Percentiles rank a stretch among this genome's conserved stretches.
phyloP scores from a whole-genome alignment of 78 protist genomes.

The Emiliania huxleyi region DNA sequence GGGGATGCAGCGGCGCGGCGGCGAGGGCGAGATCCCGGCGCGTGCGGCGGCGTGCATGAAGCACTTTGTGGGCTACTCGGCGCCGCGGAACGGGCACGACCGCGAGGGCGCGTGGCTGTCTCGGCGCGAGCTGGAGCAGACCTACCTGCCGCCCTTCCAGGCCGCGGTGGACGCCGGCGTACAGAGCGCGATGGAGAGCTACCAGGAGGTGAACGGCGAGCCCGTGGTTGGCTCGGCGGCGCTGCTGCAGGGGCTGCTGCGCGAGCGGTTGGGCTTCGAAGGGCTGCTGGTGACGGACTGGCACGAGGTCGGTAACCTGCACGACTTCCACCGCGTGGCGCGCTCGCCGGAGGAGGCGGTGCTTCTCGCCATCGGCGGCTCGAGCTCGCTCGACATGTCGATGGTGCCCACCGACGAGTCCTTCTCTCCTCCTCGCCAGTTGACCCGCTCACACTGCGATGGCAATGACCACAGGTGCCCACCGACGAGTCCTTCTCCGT shows the following conservation, averaged over 20 bases:
- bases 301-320: constrained; percentile 64
- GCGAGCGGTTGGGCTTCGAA: constrained; percentile 61
- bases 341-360: too few species aligned
- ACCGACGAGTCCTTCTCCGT: too few species aligned
- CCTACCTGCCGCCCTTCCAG: constrained; percentile 52
- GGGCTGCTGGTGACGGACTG: constrained; percentile 67
- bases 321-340: too few species aligned
- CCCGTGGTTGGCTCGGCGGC: constrained; percentile 54
- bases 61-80: constrained; percentile 63
- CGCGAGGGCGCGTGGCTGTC: constrained; percentile 62
- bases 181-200: constrained; percentile 53
- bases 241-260: constrained; percentile 43
- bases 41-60: too few species aligned
- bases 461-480: too few species aligned
- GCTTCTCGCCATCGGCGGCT: too few species aligned
- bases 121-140: constrained; percentile 46
- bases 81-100: constrained; percentile 64
- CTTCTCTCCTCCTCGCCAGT: too few species aligned
- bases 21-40: too few species aligned
- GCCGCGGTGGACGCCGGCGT: constrained; percentile 55
- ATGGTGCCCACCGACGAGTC: too few species aligned
- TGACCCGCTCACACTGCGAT: too few species aligned
- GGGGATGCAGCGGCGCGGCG: constrained; percentile 52
- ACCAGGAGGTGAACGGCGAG: constrained; percentile 57
- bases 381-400: too few species aligned